A percentile compares a stretch with the other conserved stretches of the same genome.
These are phyloP conservation scores for Solanum chacoense DNA, from an alignment of 305 asterid species.

Conservation along the genomic window DNA sequence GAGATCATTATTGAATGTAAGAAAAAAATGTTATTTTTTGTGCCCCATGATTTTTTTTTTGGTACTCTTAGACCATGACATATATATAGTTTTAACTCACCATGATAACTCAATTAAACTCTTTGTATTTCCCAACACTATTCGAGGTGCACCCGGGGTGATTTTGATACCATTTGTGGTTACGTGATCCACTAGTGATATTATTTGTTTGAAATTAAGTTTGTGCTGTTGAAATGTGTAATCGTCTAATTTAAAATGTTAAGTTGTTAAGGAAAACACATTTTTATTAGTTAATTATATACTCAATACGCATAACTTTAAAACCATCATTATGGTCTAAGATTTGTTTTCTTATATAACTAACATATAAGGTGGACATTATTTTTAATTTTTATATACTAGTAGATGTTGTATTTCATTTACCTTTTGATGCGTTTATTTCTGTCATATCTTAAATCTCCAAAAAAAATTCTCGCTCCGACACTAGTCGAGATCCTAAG, in stretches of 20 bases:
- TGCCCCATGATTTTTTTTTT: neutral
- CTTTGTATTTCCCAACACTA: neutral
- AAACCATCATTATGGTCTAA: neutral
- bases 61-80: neutral
- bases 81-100: neutral
- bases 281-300: no score
- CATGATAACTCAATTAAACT: neutral
- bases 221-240: no score
- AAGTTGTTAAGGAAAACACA: rapidly evolving
- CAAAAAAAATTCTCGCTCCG: neutral
- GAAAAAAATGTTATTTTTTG: neutral
- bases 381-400: no score
- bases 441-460: neutral
- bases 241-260: neutral
- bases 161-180: no score
- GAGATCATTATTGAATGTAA: neutral
- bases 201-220: no score
- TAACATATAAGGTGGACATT: neutral
- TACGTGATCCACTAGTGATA: no score
- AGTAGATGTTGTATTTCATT: neutral
- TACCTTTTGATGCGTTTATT: neutral
- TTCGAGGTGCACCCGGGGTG: neutral
- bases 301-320: neutral
- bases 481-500: neutral
- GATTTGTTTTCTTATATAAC: neutral